Conservation (phyloP, 1,284 basidiomycete genomes). For the Exsudoporus floridanus region DNA sequence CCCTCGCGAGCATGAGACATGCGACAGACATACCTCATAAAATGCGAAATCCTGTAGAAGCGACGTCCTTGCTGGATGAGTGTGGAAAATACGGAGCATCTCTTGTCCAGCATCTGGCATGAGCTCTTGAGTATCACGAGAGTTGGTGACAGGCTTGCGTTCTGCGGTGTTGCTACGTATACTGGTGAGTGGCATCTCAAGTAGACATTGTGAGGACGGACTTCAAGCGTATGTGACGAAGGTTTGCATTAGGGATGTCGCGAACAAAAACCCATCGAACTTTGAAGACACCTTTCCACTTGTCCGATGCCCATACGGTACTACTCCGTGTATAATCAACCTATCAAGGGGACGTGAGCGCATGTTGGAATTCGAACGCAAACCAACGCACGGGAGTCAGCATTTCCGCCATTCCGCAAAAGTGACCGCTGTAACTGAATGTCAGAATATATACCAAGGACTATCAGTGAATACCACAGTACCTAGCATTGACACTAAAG, state of each 20-base stretch:
- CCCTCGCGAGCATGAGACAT: not conserved
- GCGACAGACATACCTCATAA: slow-evolving; percentile 67
- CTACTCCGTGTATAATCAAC: slow-evolving; percentile 84
- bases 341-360: slow-evolving; percentile 31
- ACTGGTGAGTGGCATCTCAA: slow-evolving; percentile 22
- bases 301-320: slow-evolving; percentile 96
- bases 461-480: slow-evolving; percentile 1
- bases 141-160: slow-evolving; percentile 94
- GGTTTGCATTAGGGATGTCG: slow-evolving; percentile 85
- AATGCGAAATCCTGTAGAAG: slow-evolving; percentile 92
- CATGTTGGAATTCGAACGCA: not conserved
- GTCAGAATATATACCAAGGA: slow-evolving; percentile 6
- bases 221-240: slow-evolving; percentile 84
- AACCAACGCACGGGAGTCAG: slow-evolving; percentile 65
- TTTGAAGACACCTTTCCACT: slow-evolving; percentile 98
- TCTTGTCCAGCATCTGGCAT: slow-evolving; percentile 92
- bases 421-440: slow-evolving; percentile 70
- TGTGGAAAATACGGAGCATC: slow-evolving; percentile 91
- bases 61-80: slow-evolving; percentile 87
- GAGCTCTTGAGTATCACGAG: slow-evolving; percentile 88
- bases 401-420: slow-evolving; percentile 98
- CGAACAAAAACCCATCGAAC: slow-evolving; percentile 95
- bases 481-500: slow-evolving; percentile 94
- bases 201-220: slow-evolving; percentile 37
- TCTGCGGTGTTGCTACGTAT: slow-evolving; percentile 85